Percentiles rank a stretch among this genome's conserved stretches.
These are phyloP conservation scores for Colletotrichum sp. DNA, from an alignment of 2,329 filamentous ascomycete genomes.

Conservation along the genomic window DNA sequence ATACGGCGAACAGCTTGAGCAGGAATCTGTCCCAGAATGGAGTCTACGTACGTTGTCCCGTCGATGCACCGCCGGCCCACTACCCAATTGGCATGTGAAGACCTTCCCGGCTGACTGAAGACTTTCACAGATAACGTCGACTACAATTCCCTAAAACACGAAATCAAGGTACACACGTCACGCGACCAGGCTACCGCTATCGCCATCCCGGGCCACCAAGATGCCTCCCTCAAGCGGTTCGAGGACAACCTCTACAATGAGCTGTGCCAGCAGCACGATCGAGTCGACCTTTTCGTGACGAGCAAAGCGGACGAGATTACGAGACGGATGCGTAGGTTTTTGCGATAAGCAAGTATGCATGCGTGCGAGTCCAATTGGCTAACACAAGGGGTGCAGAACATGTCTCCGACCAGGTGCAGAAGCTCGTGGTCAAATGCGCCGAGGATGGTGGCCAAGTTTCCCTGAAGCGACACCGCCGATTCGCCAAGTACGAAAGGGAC, in stretches of 20 bases:
- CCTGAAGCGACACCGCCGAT: conserved; percentile 54
- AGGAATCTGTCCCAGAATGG: conserved; percentile 83
- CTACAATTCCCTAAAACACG: conserved; percentile 85
- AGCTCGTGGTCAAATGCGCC: conserved; percentile 50
- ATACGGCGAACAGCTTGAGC: conserved; percentile 76
- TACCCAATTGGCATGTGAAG: neutral
- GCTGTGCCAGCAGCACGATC: conserved; percentile 76
- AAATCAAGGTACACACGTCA: conserved; percentile 82
- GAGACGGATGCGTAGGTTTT: conserved; percentile 63
- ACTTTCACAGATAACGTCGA: conserved; percentile 75
- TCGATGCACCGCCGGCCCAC: neutral
- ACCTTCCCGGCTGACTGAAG: neutral
- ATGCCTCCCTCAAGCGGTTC: conserved; percentile 64
- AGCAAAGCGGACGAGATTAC: conserved; percentile 83
- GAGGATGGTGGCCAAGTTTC: conserved; percentile 38
- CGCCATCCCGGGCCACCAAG: conserved; percentile 74
- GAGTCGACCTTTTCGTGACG: conserved; percentile 77
- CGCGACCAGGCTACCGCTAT: conserved; percentile 72
- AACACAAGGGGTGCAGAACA: conserved; percentile 43
- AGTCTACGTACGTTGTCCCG: conserved; percentile 63
- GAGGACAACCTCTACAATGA: conserved; percentile 75
- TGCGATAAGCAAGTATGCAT: neutral
- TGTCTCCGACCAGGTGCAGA: conserved; percentile 52
- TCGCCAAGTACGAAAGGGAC: conserved; percentile 59
- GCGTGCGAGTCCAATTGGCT: neutral